phyloP scores from a whole-genome alignment of 371 early-diverging fungal species.

The Mortierella sp. region DNA sequence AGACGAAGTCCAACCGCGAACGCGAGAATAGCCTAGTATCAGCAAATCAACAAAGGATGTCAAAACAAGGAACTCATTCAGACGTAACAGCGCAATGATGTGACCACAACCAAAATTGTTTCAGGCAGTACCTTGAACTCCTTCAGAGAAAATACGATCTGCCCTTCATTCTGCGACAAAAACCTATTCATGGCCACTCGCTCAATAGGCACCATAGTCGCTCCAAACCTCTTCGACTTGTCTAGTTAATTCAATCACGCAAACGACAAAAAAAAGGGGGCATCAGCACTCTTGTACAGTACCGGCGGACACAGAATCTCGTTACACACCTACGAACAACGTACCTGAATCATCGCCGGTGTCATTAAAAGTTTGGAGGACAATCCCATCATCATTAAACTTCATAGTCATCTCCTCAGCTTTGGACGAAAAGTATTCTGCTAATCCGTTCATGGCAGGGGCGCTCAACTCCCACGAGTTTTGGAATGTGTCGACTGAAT shows the following conservation, averaged over 20 bases:
- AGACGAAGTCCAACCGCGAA: slow-evolving; percentile 36
- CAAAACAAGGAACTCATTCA: background rate
- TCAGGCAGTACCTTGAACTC: slow-evolving; percentile 43
- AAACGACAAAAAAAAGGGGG: background rate
- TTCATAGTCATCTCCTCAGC: slow-evolving; percentile 48
- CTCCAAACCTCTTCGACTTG: slow-evolving; percentile 19
- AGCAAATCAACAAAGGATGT: background rate
- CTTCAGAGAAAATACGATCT: slow-evolving; percentile 37
- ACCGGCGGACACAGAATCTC: background rate
- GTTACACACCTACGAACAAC: background rate
- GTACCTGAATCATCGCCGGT: slow-evolving; percentile 21
- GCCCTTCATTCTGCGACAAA: slow-evolving; percentile 22
- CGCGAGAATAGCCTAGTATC: slow-evolving; percentile 29
- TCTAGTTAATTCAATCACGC: background rate
- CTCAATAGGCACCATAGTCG: slow-evolving; percentile 28
- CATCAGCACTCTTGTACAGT: background rate
- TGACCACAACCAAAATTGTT: background rate
- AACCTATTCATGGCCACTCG: slow-evolving; percentile 27
- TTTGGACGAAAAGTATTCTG: slow-evolving; percentile 46
- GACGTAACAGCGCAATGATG: background rate
- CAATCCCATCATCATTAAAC: slow-evolving; percentile 26
- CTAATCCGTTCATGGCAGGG: slow-evolving; percentile 26
- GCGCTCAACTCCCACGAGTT: slow-evolving; percentile 40
- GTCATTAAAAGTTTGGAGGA: slow-evolving; percentile 30
- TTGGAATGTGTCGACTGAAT: slow-evolving; percentile 31